phyloP scores from a whole-genome alignment of 2,329 filamentous ascomycete genomes.

The Fusarium palustre region DNA sequence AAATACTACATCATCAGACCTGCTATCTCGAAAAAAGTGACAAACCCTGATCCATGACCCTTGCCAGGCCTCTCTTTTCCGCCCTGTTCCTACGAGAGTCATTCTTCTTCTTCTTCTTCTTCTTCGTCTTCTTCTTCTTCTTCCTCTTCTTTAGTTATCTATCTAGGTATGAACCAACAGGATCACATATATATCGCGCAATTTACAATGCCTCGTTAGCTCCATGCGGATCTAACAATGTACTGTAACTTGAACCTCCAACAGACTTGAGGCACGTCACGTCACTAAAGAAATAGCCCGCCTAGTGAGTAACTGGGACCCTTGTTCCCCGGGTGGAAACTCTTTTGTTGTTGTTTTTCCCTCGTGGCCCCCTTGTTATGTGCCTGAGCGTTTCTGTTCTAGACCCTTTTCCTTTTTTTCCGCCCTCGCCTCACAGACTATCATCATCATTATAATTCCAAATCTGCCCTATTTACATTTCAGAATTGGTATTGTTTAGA shows the following conservation, averaged over 20 bases:
- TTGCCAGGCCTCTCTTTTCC: conserved; percentile 25
- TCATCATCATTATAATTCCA: conserved; percentile 3
- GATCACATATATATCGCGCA: background rate
- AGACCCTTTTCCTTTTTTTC: conserved; percentile 7
- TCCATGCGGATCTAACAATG: background rate
- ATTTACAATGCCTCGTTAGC: too few relatives aligned
- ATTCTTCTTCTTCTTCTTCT: too few relatives aligned
- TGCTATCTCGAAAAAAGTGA: too few relatives aligned
- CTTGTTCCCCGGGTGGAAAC: conserved; percentile 29
- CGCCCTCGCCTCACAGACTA: background rate
- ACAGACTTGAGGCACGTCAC: background rate
- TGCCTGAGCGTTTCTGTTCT: conserved; percentile 11
- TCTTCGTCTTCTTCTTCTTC: too few relatives aligned
- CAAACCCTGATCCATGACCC: background rate
- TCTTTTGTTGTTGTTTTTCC: background rate
- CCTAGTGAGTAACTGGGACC: background rate
- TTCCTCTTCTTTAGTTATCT: too few relatives aligned
- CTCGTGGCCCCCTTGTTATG: conserved; percentile 35
- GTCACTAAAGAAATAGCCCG: background rate
- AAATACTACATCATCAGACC: too few relatives aligned
- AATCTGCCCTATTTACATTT: background rate
- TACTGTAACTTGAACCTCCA: background rate
- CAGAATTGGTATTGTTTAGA: too few relatives aligned
- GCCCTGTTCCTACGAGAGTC: conserved; percentile 2
- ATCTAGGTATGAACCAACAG: too few relatives aligned